These are phyloP conservation scores for Termitomyces sp. DNA, from an alignment of 1,284 basidiomycete genomes.

Conservation along the genomic window DNA sequence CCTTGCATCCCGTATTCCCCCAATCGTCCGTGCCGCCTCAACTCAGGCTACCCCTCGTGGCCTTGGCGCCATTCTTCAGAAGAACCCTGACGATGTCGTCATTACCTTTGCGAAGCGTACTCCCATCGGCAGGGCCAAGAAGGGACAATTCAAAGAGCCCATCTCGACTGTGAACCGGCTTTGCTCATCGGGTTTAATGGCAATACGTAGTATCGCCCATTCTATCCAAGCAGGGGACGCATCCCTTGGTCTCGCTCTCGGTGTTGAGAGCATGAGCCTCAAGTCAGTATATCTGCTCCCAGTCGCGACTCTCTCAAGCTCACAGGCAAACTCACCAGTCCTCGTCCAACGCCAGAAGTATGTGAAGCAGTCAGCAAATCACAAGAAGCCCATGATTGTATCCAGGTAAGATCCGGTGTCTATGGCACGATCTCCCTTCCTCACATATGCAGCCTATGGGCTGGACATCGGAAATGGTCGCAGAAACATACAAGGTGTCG, in stretches of 20 bases:
- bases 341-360: conserved; percentile 73
- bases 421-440: neutral
- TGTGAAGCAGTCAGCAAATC: conserved; percentile 50
- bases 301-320: neutral
- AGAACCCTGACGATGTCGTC: conserved; percentile 77
- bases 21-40: conserved; percentile 39
- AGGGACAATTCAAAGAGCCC: conserved; percentile 80
- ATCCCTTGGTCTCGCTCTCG: conserved; percentile 75
- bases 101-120: conserved; percentile 83
- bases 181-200: conserved; percentile 84
- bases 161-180: conserved; percentile 78
- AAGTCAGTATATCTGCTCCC: conserved; percentile 45
- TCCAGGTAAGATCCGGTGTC: conserved; percentile 49
- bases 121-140: conserved; percentile 71
- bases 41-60: conserved; percentile 40
- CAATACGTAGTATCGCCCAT: conserved; percentile 76
- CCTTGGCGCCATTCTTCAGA: conserved; percentile 48
- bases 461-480: conserved; percentile 89
- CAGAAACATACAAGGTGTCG: conserved; percentile 67
- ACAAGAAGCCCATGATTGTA: conserved; percentile 65
- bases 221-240: conserved; percentile 66
- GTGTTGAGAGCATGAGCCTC: conserved; percentile 81
- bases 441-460: conserved; percentile 75
- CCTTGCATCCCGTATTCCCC: conserved; percentile 11
- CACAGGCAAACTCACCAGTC: conserved; percentile 36